Conservation (phyloP, 306 rosid genomes). For the Hylodesmum podocarpum region DNA sequence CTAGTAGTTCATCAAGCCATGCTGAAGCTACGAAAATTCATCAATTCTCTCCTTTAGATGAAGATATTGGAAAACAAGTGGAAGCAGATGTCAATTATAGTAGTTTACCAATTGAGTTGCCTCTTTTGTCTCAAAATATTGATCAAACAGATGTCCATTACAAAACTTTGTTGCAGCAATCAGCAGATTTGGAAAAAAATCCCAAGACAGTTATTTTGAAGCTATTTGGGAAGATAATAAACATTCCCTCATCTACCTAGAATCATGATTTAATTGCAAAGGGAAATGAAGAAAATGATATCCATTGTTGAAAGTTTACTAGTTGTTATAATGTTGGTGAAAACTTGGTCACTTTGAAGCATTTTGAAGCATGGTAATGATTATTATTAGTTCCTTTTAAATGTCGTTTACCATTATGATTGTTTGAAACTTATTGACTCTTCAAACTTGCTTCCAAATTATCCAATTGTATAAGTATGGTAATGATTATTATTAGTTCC, state of each 20-base stretch:
- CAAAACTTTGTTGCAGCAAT: constrained; percentile 36
- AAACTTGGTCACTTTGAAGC: too few relatives aligned
- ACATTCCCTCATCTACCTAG: constrained; percentile 46
- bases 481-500: too few relatives aligned
- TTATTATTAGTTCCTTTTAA: too few relatives aligned
- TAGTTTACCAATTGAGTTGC: constrained; percentile 41
- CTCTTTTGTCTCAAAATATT: constrained; percentile 43
- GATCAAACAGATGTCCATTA: constrained; percentile 33
- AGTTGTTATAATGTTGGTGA: too few relatives aligned
- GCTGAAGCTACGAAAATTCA: constrained; percentile 42
- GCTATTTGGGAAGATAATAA: constrained; percentile 73
- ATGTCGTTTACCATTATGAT: too few relatives aligned
- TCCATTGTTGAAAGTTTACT: background rate
- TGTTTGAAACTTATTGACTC: too few relatives aligned
- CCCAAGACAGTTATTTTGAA: constrained; percentile 69
- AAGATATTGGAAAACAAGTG: constrained; percentile 36
- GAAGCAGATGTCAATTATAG: constrained; percentile 44
- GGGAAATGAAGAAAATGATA: constrained; percentile 45
- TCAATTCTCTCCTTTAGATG: constrained; percentile 43
- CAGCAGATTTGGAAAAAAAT: constrained; percentile 54
- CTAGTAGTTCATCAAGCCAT: constrained; percentile 25
- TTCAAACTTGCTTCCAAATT: too few relatives aligned
- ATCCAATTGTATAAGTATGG: too few relatives aligned
- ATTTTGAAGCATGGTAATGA: too few relatives aligned
- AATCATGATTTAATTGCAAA: constrained; percentile 35